These are phyloP conservation scores for Trametes pubescens DNA, from an alignment of 1,284 basidiomycete genomes.

Conservation along the genomic window DNA sequence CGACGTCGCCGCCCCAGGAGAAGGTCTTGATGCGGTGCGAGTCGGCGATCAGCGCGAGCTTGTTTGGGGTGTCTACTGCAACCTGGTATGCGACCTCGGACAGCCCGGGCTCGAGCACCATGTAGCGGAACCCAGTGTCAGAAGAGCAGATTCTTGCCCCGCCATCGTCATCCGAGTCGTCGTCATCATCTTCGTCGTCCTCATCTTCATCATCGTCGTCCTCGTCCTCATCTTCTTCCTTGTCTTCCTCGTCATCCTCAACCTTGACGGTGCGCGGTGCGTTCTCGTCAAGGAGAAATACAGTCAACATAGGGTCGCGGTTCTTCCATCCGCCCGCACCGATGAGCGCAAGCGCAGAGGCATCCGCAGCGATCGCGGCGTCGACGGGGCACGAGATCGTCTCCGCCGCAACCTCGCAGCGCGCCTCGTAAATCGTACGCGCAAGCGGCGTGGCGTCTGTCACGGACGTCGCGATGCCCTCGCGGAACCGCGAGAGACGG, in stretches of 20 bases:
- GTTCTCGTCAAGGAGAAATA: slow-evolving; percentile 37
- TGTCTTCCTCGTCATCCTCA: background rate
- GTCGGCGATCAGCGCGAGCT: slow-evolving; percentile 35
- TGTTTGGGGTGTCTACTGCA: slow-evolving; percentile 30
- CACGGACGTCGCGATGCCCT: slow-evolving; percentile 27
- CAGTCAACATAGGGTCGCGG: slow-evolving; percentile 43
- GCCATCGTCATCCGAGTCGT: background rate
- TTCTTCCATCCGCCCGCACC: slow-evolving; percentile 47
- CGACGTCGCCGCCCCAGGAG: slow-evolving; percentile 21
- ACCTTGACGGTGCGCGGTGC: background rate
- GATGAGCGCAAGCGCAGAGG: slow-evolving; percentile 40
- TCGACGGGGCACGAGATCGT: slow-evolving; percentile 31
- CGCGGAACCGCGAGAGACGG: slow-evolving; percentile 46
- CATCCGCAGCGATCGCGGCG: slow-evolving; percentile 38
- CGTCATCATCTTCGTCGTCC: background rate
- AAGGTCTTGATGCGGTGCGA: slow-evolving; percentile 35
- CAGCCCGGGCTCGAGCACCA: slow-evolving; percentile 25
- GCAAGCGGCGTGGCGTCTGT: slow-evolving; percentile 37
- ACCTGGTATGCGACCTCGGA: slow-evolving; percentile 27
- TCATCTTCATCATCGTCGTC: background rate
- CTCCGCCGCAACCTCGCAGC: slow-evolving; percentile 45
- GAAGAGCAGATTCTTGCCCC: slow-evolving; percentile 2
- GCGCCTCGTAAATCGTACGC: slow-evolving; percentile 46
- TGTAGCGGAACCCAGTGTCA: slow-evolving; percentile 9
- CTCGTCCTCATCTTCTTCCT: background rate